Conservation (phyloP, 2,329 filamentous ascomycete genomes). For the Calonectria fujianensis region DNA sequence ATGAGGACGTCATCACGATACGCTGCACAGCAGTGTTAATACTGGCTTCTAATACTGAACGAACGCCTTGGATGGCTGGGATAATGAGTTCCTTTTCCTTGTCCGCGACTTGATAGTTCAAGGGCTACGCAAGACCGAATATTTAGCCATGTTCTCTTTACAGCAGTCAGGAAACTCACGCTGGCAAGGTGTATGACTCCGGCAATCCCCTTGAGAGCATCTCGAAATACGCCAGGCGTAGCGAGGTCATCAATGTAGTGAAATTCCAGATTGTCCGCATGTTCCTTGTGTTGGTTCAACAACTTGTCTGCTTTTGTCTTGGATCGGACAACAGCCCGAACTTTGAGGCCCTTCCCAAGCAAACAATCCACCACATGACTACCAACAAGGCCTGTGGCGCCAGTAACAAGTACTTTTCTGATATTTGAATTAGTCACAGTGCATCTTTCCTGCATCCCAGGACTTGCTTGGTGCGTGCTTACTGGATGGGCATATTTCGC, state of each 20-base stretch:
- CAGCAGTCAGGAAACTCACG: neutral
- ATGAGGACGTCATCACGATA: conserved; percentile 37
- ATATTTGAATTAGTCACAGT: neutral
- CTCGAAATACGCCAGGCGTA: conserved; percentile 14
- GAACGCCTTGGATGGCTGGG: conserved; percentile 35
- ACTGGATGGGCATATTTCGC: conserved; percentile 25
- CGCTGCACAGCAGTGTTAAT: conserved; percentile 14
- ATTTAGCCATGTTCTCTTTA: no score
- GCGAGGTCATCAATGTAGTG: conserved; percentile 39
- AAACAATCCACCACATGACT: conserved; percentile 32
- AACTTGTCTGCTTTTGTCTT: conserved; percentile 33
- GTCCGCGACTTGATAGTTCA: conserved; percentile 37
- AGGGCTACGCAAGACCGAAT: conserved; percentile 3
- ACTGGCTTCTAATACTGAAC: conserved; percentile 35
- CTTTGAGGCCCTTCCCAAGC: conserved; percentile 22
- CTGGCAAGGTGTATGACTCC: conserved; percentile 38
- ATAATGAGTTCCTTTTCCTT: conserved; percentile 41
- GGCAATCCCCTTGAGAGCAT: conserved; percentile 25
- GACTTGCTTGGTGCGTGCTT: neutral
- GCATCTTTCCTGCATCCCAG: neutral
- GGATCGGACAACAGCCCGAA: conserved; percentile 38
- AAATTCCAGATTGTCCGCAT: conserved; percentile 7
- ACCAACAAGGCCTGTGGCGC: conserved; percentile 38
- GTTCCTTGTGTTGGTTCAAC: neutral
- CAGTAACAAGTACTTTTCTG: conserved; percentile 37